phyloP scores from a whole-genome alignment of 2,329 filamentous ascomycete genomes.

The Elsinoe perseae region DNA sequence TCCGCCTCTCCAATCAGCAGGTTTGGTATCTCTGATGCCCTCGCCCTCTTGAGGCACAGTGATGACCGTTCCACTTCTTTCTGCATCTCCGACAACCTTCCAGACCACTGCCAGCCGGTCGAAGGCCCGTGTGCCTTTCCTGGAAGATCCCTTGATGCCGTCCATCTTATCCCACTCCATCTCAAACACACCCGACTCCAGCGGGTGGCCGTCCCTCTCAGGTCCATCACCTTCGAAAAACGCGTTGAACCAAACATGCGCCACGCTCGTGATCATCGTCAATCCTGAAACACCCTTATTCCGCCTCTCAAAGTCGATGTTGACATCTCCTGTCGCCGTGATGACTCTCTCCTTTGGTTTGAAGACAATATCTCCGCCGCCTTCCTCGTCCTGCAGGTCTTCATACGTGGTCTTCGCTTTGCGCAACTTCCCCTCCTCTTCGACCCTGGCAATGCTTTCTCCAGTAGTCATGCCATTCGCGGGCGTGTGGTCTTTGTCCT shows the following conservation, averaged over 20 bases:
- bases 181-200: conserved; percentile 63
- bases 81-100: conserved; percentile 43
- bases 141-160: conserved; percentile 81
- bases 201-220: conserved; percentile 56
- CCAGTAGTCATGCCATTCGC: conserved; percentile 4
- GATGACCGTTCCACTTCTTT: conserved; percentile 39
- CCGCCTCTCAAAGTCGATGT: conserved; percentile 79
- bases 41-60: conserved; percentile 59
- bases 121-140: conserved; percentile 73
- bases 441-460: conserved; percentile 19
- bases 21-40: conserved; percentile 58
- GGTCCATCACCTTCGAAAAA: conserved; percentile 81
- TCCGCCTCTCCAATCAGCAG: conserved; percentile 68
- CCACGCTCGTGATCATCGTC: conserved; percentile 85
- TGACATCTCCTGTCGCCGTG: conserved; percentile 75
- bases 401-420: conserved; percentile 15
- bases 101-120: conserved; percentile 82
- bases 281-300: conserved; percentile 68
- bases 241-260: conserved; percentile 94
- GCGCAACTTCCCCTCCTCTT: conserved; percentile 13
- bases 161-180: conserved; percentile 76
- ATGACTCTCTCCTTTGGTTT: conserved; percentile 61
- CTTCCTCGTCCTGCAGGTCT: conserved; percentile 34
- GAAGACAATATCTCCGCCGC: conserved; percentile 69
- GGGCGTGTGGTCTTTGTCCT: conserved; percentile 5